Percentiles rank a stretch among this genome's conserved stretches.
Conservation (phyloP, 164 flowering plant species). For the Buxus sempervirens region DNA sequence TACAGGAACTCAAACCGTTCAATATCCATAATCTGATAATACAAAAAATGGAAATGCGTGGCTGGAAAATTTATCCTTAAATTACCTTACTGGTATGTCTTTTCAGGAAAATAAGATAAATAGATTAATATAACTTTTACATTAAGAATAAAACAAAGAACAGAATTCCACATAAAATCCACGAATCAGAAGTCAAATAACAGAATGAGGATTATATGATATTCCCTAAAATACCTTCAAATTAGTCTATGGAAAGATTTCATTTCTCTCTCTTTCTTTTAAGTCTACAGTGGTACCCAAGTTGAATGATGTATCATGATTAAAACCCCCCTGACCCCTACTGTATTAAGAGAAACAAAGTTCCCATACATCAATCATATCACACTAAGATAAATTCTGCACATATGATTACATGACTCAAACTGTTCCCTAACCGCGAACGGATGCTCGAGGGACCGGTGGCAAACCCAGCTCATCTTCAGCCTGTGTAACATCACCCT, state of each 20-base stretch:
- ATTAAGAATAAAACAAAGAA: too few relatives aligned
- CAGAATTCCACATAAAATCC: background rate
- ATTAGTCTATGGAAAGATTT: too few relatives aligned
- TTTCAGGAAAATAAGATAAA: too few relatives aligned
- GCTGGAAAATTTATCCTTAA: too few relatives aligned
- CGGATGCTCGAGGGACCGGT: conserved; percentile 74
- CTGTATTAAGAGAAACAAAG: background rate
- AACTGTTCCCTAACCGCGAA: conserved; percentile 54
- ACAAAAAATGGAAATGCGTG: too few relatives aligned
- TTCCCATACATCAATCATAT: background rate
- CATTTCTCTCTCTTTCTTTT: background rate
- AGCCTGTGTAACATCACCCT: conserved; percentile 44
- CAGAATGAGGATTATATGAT: background rate
- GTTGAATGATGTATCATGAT: background rate
- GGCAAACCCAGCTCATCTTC: conserved; percentile 85
- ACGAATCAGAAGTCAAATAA: too few relatives aligned
- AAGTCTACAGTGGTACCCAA: background rate
- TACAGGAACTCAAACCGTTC: too few relatives aligned
- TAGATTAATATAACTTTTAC: too few relatives aligned
- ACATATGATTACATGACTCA: conserved; percentile 4
- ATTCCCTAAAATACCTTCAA: background rate
- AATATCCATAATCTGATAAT: too few relatives aligned
- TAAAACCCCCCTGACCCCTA: background rate
- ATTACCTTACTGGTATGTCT: too few relatives aligned
- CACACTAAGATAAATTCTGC: conserved; percentile 6